Percentiles rank a stretch among this genome's conserved stretches.
Conservation (phyloP, 805 yeast genomes). For the Saccharomycopsis fodiens region DNA sequence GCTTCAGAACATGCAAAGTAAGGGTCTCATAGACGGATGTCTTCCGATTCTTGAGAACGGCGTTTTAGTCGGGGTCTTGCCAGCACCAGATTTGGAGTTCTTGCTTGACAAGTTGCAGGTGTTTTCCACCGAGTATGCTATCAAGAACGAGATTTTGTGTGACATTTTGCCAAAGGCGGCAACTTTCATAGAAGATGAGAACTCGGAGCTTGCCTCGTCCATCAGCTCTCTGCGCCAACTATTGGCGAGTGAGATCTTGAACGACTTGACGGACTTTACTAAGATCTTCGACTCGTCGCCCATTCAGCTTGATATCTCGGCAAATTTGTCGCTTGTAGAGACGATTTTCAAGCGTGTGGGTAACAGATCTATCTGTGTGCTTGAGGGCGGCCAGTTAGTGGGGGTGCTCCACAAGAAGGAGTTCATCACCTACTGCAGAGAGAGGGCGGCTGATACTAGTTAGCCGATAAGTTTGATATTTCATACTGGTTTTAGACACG, state of each 20-base stretch:
- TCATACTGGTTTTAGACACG: too few species aligned
- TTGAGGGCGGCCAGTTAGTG: constrained; percentile 38
- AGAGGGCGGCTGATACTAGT: too few species aligned
- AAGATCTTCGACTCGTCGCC: constrained; percentile 39
- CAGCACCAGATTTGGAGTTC: constrained; percentile 44
- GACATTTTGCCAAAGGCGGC: neutral
- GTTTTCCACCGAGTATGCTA: constrained; percentile 19
- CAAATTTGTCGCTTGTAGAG: constrained; percentile 44
- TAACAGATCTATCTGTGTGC: constrained; percentile 38
- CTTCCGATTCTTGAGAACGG: constrained; percentile 36
- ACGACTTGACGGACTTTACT: constrained; percentile 33
- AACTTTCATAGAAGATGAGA: neutral
- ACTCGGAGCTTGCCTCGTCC: constrained; percentile 1
- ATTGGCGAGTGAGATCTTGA: constrained; percentile 18
- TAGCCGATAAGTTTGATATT: too few species aligned
- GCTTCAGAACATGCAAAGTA: constrained; percentile 31
- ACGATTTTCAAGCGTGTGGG: constrained; percentile 46
- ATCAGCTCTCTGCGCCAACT: constrained; percentile 6
- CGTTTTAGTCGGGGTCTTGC: constrained; percentile 37
- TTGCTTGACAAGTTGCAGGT: constrained; percentile 39
- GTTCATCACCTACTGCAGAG: constrained; percentile 37
- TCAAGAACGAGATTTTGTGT: constrained; percentile 11
- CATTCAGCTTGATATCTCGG: constrained; percentile 37
- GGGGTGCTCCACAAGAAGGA: constrained; percentile 49
- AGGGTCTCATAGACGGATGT: constrained; percentile 44